Conservation (phyloP, 2,329 filamentous ascomycete species). For the Sphaerulina vaccinii region DNA sequence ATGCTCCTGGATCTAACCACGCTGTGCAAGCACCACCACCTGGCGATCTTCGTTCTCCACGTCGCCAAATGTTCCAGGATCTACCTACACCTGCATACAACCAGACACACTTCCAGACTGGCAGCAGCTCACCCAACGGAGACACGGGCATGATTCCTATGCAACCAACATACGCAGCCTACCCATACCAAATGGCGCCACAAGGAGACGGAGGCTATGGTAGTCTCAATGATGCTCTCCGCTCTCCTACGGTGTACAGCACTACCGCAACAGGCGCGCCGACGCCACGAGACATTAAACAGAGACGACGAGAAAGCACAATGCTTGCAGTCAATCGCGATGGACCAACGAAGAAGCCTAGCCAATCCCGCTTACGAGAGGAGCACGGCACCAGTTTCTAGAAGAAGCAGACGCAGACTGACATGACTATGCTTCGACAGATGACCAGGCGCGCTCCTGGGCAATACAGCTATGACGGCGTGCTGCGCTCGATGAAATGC, state of each 20-base stretch:
- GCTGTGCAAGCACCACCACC: slow-evolving; percentile 37
- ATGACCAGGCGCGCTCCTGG: slow-evolving; percentile 18
- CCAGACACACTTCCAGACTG: slow-evolving; percentile 47
- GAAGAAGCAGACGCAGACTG: no score
- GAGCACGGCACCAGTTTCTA: slow-evolving; percentile 33
- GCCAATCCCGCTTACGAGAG: slow-evolving; percentile 36
- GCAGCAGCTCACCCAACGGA: slow-evolving; percentile 10
- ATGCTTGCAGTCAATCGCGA: slow-evolving; percentile 30
- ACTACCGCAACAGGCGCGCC: slow-evolving; percentile 20
- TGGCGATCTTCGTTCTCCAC: slow-evolving; percentile 62
- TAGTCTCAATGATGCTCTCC: slow-evolving; percentile 37
- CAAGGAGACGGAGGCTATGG: slow-evolving; percentile 37
- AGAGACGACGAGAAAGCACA: slow-evolving; percentile 34
- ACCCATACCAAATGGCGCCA: slow-evolving; percentile 36
- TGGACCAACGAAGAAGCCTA: slow-evolving; percentile 38
- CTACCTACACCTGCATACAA: slow-evolving; percentile 64
- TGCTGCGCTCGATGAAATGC: slow-evolving; percentile 1
- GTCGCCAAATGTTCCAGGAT: slow-evolving; percentile 65
- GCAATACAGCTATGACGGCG: slow-evolving; percentile 10
- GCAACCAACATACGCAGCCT: slow-evolving; percentile 33
- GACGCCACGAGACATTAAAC: slow-evolving; percentile 27
- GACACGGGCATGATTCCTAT: slow-evolving; percentile 37
- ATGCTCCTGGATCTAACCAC: slow-evolving; percentile 8
- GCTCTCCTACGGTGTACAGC: slow-evolving; percentile 28
- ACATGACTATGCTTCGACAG: slow-evolving; percentile 17